Evolutionary conservation across 495 filamentous ascomycete species (phyloP).

Genomic region (Lichina pygmaea): DNA sequence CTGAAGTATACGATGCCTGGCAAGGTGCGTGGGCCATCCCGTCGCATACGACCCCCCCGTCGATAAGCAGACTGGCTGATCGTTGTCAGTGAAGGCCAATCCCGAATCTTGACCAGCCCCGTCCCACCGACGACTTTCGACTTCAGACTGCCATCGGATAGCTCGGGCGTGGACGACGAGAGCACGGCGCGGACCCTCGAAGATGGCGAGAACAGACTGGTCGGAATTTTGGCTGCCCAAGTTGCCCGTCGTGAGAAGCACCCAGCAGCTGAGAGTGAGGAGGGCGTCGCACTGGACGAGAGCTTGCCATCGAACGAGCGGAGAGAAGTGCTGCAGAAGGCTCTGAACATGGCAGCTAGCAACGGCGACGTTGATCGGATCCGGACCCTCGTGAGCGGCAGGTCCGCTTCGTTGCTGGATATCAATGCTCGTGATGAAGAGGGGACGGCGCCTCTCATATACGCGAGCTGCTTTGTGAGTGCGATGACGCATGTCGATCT

Average conservation of each 20-base stretch:
- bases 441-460: slow-evolving; percentile 82
- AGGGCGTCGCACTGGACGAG: slow-evolving; percentile 44
- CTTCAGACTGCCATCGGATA: slow-evolving; percentile 66
- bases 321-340: slow-evolving; percentile 53
- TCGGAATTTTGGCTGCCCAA: slow-evolving; percentile 91
- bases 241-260: slow-evolving; percentile 54
- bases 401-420: slow-evolving; percentile 53
- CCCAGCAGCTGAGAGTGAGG: slow-evolving; percentile 45
- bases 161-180: slow-evolving; percentile 38
- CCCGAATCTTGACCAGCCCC: slow-evolving; percentile 72
- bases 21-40: slow-evolving; percentile 33
- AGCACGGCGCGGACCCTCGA: slow-evolving; percentile 29
- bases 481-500: slow-evolving; percentile 2
- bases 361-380: slow-evolving; percentile 80
- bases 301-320: slow-evolving; percentile 55
- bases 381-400: slow-evolving; percentile 43
- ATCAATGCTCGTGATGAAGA: slow-evolving; percentile 83
- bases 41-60: neutral
- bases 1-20: slow-evolving; percentile 97
- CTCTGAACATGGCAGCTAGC: slow-evolving; percentile 83
- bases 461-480: slow-evolving; percentile 95
- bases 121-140: slow-evolving; percentile 55
- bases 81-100: slow-evolving; percentile 37
- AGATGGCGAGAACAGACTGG: slow-evolving; percentile 64
- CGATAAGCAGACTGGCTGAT: neutral